phyloP scores from a whole-genome alignment of 441 rosid species.

The Geranium incanum region DNA sequence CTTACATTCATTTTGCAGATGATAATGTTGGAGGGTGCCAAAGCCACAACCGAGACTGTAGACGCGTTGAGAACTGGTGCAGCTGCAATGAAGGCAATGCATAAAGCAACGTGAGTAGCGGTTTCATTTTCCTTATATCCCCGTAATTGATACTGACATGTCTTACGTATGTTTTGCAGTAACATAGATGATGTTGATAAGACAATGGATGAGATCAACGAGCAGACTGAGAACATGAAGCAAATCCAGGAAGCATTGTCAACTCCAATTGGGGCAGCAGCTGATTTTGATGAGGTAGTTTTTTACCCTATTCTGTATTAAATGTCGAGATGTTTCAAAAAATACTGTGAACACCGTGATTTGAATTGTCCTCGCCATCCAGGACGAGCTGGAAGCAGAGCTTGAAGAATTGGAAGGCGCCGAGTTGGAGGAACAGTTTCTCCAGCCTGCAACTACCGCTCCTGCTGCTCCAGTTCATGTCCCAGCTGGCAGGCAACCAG shows the following conservation, averaged over 20 bases:
- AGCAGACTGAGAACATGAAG: constrained; percentile 85
- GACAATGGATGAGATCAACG: constrained; percentile 35
- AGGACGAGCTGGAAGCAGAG: constrained; percentile 96
- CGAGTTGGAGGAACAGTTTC: constrained; percentile 88
- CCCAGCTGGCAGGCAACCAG: constrained; percentile 56
- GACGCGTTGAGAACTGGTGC: constrained; percentile 97
- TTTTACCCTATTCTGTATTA: no score
- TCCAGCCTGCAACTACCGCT: constrained; percentile 76
- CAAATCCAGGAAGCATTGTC: constrained; percentile 95
- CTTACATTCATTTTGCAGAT: constrained; percentile 40
- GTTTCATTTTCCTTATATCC: constrained; percentile 6
- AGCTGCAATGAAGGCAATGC: constrained; percentile 82
- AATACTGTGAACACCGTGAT: no score
- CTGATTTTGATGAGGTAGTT: constrained; percentile 57
- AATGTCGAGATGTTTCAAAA: no score
- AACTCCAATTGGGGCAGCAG: constrained; percentile 37
- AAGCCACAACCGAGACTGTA: constrained; percentile 91
- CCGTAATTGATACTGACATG: no score
- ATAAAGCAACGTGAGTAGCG: constrained; percentile 17
- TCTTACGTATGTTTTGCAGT: constrained; percentile 28
- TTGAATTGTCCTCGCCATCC: constrained; percentile 7
- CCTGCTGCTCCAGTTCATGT: constrained; percentile 70
- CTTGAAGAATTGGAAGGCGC: constrained; percentile 94
- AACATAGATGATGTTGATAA: constrained; percentile 89
- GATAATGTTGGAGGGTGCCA: constrained; percentile 94